Base-by-base conservation (phyloP, 108 stramenopile genomes). In the Seminavis robusta region DNA sequence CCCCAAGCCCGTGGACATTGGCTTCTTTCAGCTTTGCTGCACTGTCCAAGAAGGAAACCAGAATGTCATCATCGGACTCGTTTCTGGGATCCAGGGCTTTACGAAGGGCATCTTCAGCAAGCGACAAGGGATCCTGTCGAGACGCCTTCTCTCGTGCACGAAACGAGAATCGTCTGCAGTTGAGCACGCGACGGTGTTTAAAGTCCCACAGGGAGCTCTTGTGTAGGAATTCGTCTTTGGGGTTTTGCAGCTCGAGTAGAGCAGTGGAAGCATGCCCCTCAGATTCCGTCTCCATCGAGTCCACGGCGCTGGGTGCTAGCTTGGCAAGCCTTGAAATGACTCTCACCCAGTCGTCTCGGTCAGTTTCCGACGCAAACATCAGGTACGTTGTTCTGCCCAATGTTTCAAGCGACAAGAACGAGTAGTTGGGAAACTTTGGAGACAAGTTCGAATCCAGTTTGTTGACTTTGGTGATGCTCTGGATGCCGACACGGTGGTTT, bases 131-230 rank as follows among this genome's bases (percentile, higher is more conserved):
- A 41, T 74, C 63, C 31, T 54, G 17, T n/a, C n/a, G n/a, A n/a
- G n/a, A n/a, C n/a, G 40, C 3, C 26, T 28, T 49, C 30, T 47
- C 33, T 13, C 36, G 54, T 5, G 41, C 25, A 5, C 48, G 73
- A 61, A 76, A 89, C 19, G 49, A 47, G 59, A 79, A 61, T 21
- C 51, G 54, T 25, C 79, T 70, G 45, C 79, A 72, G 69, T 90
- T 90, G 36, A 85, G 52, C 7, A 90, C 51, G 15, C 80, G 43
- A 19, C 81, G 61, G 31, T 79, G 77, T 41, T 76, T 74, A 30
- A 73, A 81, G 40, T 73, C 65, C 71, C 73, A 90, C 62, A 79
- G 66, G 25, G 74, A 64, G 53, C 67, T 73, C 43, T 79, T 81
- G 60, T 79, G 77, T 37, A 81, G 42, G 51, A 76, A 81, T 52